These are phyloP conservation scores for Colletotrichum sp. DNA, from an alignment of 2,329 filamentous ascomycete genomes.

Conservation along the genomic window DNA sequence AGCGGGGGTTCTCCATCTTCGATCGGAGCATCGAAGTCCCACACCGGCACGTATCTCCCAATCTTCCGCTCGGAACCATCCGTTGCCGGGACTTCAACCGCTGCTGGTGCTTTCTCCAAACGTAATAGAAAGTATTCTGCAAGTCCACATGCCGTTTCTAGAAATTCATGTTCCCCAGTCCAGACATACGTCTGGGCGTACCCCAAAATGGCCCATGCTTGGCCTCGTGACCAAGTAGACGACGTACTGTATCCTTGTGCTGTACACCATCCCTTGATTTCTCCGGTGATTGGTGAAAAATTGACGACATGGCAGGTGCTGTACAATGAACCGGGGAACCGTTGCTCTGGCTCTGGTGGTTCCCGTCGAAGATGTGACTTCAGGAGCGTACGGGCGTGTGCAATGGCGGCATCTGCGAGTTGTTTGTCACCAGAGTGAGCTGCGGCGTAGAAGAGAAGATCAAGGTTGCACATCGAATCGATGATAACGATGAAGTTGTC, in stretches of 20 bases:
- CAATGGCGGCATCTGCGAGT: slow-evolving; percentile 39
- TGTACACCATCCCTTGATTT: slow-evolving; percentile 31
- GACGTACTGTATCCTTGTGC: slow-evolving; percentile 49
- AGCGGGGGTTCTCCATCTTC: slow-evolving; percentile 19
- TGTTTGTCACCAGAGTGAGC: slow-evolving; percentile 30
- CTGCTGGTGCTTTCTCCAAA: not conserved
- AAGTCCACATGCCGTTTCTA: slow-evolving; percentile 33
- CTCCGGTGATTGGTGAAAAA: not conserved
- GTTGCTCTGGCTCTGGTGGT: not conserved
- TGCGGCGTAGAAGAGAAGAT: slow-evolving; percentile 42
- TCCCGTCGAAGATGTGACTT: not conserved
- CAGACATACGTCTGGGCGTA: slow-evolving; percentile 53
- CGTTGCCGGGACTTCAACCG: not conserved
- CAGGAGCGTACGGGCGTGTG: slow-evolving; percentile 42
- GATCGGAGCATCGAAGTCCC: slow-evolving; percentile 50
- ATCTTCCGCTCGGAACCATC: slow-evolving; percentile 32
- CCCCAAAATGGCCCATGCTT: slow-evolving; percentile 54
- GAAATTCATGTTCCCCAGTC: slow-evolving; percentile 46
- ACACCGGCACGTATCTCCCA: slow-evolving; percentile 29
- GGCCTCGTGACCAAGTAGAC: slow-evolving; percentile 54
- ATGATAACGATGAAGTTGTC: slow-evolving; percentile 44
- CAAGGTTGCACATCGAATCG: slow-evolving; percentile 46
- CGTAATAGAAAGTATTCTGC: not conserved
- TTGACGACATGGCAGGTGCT: not conserved
- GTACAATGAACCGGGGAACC: not conserved